phyloP scores from a whole-genome alignment of 2,329 filamentous ascomycete genomes.

The Coniochaeta sp. region DNA sequence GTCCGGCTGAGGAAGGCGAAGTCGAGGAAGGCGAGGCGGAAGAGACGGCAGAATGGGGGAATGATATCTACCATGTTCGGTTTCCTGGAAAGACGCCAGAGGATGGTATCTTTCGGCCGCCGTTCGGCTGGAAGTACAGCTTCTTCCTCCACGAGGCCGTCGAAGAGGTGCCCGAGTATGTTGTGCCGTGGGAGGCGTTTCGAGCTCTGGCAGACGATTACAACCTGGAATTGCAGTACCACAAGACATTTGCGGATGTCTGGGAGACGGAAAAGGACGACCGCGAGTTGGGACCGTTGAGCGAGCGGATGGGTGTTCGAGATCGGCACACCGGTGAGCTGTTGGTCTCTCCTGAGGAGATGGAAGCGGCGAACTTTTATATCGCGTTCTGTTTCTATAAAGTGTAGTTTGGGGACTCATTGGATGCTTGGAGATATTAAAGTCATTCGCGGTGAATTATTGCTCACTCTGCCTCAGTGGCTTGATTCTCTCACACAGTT shows the following conservation, averaged over 20 bases:
- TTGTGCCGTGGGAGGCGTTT: slow-evolving; percentile 97
- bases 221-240: slow-evolving; percentile 91
- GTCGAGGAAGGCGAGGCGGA: slow-evolving; percentile 55
- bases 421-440: neutral
- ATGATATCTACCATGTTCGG: slow-evolving; percentile 82
- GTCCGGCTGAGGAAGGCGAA: slow-evolving; percentile 31
- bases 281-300: slow-evolving; percentile 69
- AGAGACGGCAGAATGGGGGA: slow-evolving; percentile 76
- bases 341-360: slow-evolving; percentile 74
- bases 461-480: neutral
- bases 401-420: slow-evolving; percentile 37
- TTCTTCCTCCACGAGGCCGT: slow-evolving; percentile 96
- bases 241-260: slow-evolving; percentile 82
- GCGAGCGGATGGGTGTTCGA: slow-evolving; percentile 91
- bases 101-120: slow-evolving; percentile 87
- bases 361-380: slow-evolving; percentile 89
- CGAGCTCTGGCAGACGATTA: slow-evolving; percentile 92
- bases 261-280: slow-evolving; percentile 91
- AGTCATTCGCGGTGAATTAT: neutral
- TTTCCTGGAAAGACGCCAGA: slow-evolving; percentile 77
- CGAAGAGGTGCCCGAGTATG: slow-evolving; percentile 92
- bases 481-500: neutral
- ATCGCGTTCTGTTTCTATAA: slow-evolving; percentile 97
- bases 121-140: slow-evolving; percentile 96
- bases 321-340: slow-evolving; percentile 60